Percentiles rank a stretch among this genome's conserved stretches.
These are phyloP conservation scores for Termitomyces sp. DNA, from an alignment of 768 basidiomycete genomes.

Conservation along the genomic window DNA sequence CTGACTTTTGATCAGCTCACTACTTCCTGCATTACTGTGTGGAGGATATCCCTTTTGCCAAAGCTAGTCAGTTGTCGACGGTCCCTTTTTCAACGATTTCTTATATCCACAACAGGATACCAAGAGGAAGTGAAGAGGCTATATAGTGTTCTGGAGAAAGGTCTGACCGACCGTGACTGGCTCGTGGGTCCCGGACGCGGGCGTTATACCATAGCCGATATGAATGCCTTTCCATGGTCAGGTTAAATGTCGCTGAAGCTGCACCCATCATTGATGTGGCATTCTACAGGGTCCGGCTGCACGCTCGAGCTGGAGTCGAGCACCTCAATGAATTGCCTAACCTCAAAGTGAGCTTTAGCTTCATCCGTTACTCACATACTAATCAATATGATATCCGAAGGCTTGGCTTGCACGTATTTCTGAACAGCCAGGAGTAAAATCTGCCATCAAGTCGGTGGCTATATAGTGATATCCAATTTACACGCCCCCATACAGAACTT, in stretches of 20 bases:
- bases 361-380: not conserved
- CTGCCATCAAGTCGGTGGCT: constrained; percentile 10
- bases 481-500: not conserved
- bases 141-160: constrained; percentile 74
- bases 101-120: constrained; percentile 46
- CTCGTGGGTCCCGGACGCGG: constrained; percentile 74
- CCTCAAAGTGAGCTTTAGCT: constrained; percentile 11
- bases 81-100: not conserved
- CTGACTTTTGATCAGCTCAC: constrained; percentile 33
- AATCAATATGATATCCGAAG: not conserved
- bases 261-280: not conserved
- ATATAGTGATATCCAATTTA: not conserved
- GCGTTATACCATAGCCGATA: constrained; percentile 66
- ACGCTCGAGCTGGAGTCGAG: constrained; percentile 31
- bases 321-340: constrained; percentile 16
- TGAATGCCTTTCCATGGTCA: constrained; percentile 65
- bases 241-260: not conserved
- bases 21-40: constrained; percentile 64
- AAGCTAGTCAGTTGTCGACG: constrained; percentile 40
- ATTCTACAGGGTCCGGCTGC: constrained; percentile 46
- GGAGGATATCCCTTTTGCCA: constrained; percentile 66
- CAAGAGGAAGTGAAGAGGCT: constrained; percentile 76
- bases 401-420: constrained; percentile 10
- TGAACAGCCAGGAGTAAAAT: constrained; percentile 13
- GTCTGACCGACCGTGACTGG: constrained; percentile 67